phyloP scores from a whole-genome alignment of 306 rosid species.

The Trifolium pratense region DNA sequence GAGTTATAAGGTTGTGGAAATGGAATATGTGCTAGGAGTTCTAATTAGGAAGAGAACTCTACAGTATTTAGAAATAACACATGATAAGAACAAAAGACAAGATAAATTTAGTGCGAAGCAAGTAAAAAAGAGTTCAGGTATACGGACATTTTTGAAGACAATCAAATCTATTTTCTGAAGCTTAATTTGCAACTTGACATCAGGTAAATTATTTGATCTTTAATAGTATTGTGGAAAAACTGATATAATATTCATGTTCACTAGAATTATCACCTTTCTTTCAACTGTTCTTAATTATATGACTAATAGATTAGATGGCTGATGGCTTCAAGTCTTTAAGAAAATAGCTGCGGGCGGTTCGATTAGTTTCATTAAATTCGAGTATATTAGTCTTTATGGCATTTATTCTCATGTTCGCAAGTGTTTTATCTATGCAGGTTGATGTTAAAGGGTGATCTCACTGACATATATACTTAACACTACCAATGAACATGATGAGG shows the following conservation, averaged over 20 bases:
- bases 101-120: slow-evolving; percentile 51
- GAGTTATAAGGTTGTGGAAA: too few species aligned
- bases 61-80: slow-evolving; percentile 40
- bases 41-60: too few species aligned
- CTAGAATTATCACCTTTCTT: neutral
- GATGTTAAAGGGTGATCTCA: too few species aligned
- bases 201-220: slow-evolving; percentile 41
- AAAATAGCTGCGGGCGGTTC: neutral
- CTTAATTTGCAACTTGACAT: slow-evolving; percentile 58
- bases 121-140: slow-evolving; percentile 54
- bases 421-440: neutral
- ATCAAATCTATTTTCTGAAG: slow-evolving; percentile 47
- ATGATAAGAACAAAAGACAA: slow-evolving; percentile 49
- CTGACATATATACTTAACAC: too few species aligned
- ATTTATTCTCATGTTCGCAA: neutral
- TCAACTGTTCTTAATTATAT: neutral
- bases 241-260: neutral
- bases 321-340: neutral
- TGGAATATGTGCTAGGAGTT: too few species aligned
- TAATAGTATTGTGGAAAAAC: neutral
- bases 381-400: too few species aligned
- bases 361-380: neutral
- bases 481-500: neutral
- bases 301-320: neutral
- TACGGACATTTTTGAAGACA: slow-evolving; percentile 42